Evolutionary conservation across 2,329 filamentous ascomycete genomes (phyloP), one percentile per base, ranked within the genome.

Genomic region (Paecilomyces sp.): DNA sequence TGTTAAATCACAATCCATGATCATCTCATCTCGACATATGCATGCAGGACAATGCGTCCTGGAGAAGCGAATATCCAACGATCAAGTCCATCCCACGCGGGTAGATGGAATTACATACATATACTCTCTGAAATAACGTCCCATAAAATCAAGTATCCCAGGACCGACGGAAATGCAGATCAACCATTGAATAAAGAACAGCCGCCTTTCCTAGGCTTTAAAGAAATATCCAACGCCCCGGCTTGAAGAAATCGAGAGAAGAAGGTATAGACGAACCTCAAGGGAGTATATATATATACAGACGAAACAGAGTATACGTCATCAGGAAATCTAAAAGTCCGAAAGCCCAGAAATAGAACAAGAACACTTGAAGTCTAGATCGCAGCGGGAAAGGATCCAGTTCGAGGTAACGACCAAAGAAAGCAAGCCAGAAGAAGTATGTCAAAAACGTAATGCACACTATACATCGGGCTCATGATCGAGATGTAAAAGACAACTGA

Each of bases 261-360:
- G 62, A 64, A 59, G 34, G 56, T 30, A 33, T 36, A 57, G 47
- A 33, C 65, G 65, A 63, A 53, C 15, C 64, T 56, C 66, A 60
- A 61, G 66, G 68, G 64, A 63, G 60, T 68, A 63, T 67, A 73
- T 73, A 73, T 73, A 73, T 73, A 67, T 72, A 73, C 70, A 73
- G 66, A 64, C 61, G 66, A 68, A 65, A 64, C 66, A 68, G 61
- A 65, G 66, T 67, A 63, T 66, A 65, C 62, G 63, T 58, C 56
- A 61, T 61, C 58, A 61, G 41, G 15, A 47, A 18, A 61, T 67
- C 63, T 65, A 62, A 58, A 57, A 61, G 54, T 55, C 54, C 58
- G 57, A 58, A 57, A 57, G 56, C 41, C 61, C 63, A 61, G 57
- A 58, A 56, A 61, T 58, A 59, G 54, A 55, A 51, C 30, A 33